Percentiles rank a stretch among this genome's conserved stretches.
Conservation (phyloP, 495 filamentous ascomycete species). For the Aspergillus haitiensis region DNA sequence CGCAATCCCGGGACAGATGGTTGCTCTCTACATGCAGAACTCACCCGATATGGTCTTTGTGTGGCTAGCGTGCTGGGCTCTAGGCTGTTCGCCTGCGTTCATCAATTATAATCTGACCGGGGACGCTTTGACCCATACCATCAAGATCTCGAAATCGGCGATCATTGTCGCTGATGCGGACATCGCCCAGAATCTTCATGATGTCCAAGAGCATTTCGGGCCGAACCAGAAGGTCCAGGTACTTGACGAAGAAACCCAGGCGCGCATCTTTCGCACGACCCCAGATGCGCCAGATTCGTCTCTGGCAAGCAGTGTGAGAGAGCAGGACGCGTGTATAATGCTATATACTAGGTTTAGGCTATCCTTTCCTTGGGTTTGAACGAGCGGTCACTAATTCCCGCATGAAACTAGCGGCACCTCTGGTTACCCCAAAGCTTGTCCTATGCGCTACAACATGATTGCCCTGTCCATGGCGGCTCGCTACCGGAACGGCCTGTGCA, state of each 20-base stretch:
- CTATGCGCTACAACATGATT: neutral
- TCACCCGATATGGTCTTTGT: neutral
- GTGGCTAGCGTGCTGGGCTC: neutral
- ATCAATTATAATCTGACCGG: conserved; percentile 4
- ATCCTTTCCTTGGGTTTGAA: too few relatives aligned
- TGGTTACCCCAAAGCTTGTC: neutral
- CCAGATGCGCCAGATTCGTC: neutral
- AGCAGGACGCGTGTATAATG: neutral
- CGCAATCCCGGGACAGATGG: too few relatives aligned
- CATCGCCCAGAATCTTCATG: neutral
- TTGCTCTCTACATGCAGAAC: neutral
- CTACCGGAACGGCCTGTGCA: neutral
- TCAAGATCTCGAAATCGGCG: neutral
- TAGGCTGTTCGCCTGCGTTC: neutral
- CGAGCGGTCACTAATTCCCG: too few relatives aligned
- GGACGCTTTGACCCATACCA: neutral
- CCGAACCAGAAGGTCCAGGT: neutral
- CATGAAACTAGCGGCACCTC: neutral
- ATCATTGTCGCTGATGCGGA: neutral
- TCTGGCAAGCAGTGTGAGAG: neutral
- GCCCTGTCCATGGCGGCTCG: neutral
- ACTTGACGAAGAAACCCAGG: neutral
- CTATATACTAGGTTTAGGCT: neutral
- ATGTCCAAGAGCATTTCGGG: neutral
- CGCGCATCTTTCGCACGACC: neutral